Percentiles rank a stretch among this genome's conserved stretches.
These are phyloP conservation scores for Apiospora rasikravindrae DNA, from an alignment of 2,329 filamentous ascomycete genomes.

Conservation along the genomic window DNA sequence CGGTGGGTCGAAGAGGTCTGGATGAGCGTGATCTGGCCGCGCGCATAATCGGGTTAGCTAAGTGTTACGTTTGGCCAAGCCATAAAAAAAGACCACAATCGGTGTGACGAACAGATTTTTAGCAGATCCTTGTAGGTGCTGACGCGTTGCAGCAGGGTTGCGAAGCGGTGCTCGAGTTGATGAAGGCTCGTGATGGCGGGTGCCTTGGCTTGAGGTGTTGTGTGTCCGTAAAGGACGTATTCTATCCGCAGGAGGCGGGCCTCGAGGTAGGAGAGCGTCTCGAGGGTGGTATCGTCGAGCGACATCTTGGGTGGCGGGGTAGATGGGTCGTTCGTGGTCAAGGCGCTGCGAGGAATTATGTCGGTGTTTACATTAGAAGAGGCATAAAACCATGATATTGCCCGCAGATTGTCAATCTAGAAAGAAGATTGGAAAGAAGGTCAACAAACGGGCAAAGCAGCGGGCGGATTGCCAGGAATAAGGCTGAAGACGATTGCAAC, in stretches of 20 bases:
- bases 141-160: conserved; percentile 50
- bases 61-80: conserved; percentile 1
- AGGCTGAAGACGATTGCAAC: conserved; percentile 13
- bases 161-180: conserved; percentile 60
- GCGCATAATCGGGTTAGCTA: conserved; percentile 20
- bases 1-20: conserved; percentile 59
- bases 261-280: conserved; percentile 62
- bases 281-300: conserved; percentile 58
- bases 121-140: conserved; percentile 65
- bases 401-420: conserved; percentile 8
- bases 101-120: conserved; percentile 55
- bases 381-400: neutral
- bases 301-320: conserved; percentile 23
- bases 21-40: conserved; percentile 55
- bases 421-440: neutral
- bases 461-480: neutral
- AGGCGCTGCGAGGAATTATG: conserved; percentile 5
- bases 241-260: conserved; percentile 64
- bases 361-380: neutral
- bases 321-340: neutral
- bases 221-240: conserved; percentile 60
- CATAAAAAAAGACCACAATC: neutral
- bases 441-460: conserved; percentile 5
- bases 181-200: conserved; percentile 52
- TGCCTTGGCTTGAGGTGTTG: conserved; percentile 38